A percentile compares a stretch with the other conserved stretches of the same genome.
These are phyloP conservation scores for Dictyostelium firmibasis DNA, from an alignment of 78 protist genomes.

Conservation along the genomic window DNA sequence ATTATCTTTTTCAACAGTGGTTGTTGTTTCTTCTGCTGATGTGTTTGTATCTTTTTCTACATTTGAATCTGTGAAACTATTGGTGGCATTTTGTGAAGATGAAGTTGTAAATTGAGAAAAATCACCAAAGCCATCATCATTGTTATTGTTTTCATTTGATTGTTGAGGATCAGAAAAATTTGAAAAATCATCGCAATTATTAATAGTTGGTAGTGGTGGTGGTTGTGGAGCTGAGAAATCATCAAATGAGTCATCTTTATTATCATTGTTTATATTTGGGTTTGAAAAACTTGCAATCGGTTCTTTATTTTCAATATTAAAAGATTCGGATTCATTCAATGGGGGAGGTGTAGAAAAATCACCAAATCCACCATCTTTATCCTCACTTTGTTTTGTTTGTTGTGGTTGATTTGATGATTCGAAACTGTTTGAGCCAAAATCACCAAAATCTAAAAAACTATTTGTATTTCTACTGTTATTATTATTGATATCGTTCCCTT, in stretches of 20 bases:
- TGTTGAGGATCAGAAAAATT: not conserved
- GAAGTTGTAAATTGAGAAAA: not conserved
- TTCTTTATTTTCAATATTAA: too few species aligned
- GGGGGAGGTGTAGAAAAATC: not conserved
- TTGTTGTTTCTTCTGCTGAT: too few species aligned
- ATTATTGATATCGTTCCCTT: not conserved
- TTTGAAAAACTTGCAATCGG: not conserved
- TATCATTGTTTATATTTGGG: not conserved
- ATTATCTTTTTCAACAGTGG: too few species aligned
- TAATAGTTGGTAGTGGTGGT: too few species aligned
- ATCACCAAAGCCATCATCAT: not conserved
- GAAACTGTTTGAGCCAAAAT: not conserved
- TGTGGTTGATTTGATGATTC: not conserved
- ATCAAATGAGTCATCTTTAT: not conserved
- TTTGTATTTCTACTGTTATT: not conserved
- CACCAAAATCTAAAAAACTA: not conserved
- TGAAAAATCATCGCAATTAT: not conserved
- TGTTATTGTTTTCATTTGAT: not conserved
- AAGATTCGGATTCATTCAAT: not conserved
- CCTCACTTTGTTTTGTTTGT: not conserved
- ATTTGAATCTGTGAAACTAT: not conserved
- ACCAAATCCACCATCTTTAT: not conserved
- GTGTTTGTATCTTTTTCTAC: not conserved
- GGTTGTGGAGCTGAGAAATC: not conserved
- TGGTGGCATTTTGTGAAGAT: not conserved